phyloP scores from a whole-genome alignment of 176 grass and related monocot genomes.

The Dactylis glomerata region DNA sequence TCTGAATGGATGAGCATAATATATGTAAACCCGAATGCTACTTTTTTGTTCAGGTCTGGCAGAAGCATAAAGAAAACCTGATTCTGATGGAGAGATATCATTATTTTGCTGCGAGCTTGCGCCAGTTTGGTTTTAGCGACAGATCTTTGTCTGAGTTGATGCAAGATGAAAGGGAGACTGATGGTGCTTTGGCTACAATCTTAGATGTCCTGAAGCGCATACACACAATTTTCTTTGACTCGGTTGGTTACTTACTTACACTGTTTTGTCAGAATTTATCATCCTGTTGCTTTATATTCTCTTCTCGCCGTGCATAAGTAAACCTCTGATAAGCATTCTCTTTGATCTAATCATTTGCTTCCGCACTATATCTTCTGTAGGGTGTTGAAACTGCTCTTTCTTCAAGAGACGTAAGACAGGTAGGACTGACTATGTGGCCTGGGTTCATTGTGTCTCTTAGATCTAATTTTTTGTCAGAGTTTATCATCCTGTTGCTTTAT shows the following conservation, averaged over 20 bases:
- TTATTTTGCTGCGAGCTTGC: constrained; percentile 83
- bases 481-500: background rate
- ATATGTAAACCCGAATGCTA: background rate
- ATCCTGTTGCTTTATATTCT: background rate
- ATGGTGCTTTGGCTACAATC: constrained; percentile 73
- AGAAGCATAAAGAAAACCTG: constrained; percentile 90
- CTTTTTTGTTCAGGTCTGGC: constrained; percentile 62
- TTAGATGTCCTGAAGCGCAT: constrained; percentile 70
- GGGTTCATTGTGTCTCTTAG: background rate
- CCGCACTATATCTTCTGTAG: constrained; percentile 34
- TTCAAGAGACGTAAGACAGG: constrained; percentile 68
- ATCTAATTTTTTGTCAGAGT: constrained; percentile 1
- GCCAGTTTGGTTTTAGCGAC: constrained; percentile 48
- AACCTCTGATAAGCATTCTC: background rate
- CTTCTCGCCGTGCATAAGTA: background rate
- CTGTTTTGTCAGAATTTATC: background rate
- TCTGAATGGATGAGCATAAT: background rate
- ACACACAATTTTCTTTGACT: constrained; percentile 81
- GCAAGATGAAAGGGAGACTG: constrained; percentile 83
- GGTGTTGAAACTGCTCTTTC: constrained; percentile 45
- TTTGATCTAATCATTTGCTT: background rate
- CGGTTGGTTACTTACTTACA: constrained; percentile 40
- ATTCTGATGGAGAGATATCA: constrained; percentile 96
- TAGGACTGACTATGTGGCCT: constrained; percentile 1
- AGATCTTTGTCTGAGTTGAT: constrained; percentile 68